Base-by-base conservation (phyloP, 352 stramenopile species). In the Salisapilia sapeloensis region DNA sequence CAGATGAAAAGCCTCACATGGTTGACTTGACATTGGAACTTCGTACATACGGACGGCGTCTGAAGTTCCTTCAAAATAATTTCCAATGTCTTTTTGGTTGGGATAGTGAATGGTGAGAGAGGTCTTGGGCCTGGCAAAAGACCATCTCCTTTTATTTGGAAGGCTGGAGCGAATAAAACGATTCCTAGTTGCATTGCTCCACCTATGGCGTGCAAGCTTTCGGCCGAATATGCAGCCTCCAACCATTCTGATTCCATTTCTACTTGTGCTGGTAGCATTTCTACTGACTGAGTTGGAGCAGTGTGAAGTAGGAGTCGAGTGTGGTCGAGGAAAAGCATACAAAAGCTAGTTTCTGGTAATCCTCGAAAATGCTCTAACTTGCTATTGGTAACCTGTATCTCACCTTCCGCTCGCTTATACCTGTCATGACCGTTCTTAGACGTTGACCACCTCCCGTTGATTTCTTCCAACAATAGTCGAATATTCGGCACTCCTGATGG, bases 241-340 rank as follows among this genome's bases (percentile, higher is more conserved):
- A 85, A 41, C 66, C 69, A 82, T 38, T 89, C 66, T 18, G 57
- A 56, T 25, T 85, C 70, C 60, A 85, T 61, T 35, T 89, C 72
- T 19, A 85, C 41, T 6, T 76, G 46, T 8, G 64, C 69, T 6
- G 46, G 40, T 4, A 32, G 33, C 5, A 56, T 40, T 25, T 47
- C 49, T 13, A 48, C 44, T 29, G 62, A 62, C 29, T 63, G 50
- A 16, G 62, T 30, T 8, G 40, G 54, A 15, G 65, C 36, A 1
- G 72, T 55, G 10, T 47, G 50, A 46, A 80, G 50, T 21, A 87
- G 77, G 2, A 83, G 42, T 5, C 72, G 60, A 3, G 53, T 50
- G 32, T 64, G 76, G 44, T 87, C 72, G 5, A 87, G 40, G 0
- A 58, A 80, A 23, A 82, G 24, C 18, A 82, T n/a, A 83, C 9